Base-by-base conservation (phyloP, 1,284 basidiomycete genomes). In the Inonotus hispidus region DNA sequence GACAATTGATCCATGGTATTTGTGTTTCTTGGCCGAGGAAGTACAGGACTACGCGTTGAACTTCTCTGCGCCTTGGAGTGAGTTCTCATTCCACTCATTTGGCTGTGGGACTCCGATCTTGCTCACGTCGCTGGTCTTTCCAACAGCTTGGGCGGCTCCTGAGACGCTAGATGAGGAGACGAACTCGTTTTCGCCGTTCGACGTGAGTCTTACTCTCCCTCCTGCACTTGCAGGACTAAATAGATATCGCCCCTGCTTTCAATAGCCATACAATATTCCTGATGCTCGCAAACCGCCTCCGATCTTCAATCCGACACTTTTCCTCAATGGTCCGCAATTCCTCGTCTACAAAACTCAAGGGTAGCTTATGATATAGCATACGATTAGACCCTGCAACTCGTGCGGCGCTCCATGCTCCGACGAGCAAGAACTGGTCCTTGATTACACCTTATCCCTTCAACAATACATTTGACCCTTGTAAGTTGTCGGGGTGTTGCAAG, bases 321-420 rank as follows among this genome's bases (percentile, higher is more conserved):
- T 87, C 69, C 73, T 87, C 61, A 88, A 89, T 64, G 79, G 87
- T 87, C 50, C 32, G 50, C 35, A 35, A 32, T 37, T n/a, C 23
- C 39, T 16, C 8, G 7, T 41, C 16, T 37, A 23, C 47, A 32
- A 25, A 11, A 10, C n/a, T 2, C 8, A 23, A 25, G 32, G 2
- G 41, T 43, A 21, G 13, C 8, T 46, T 3, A 27, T 27, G 8
- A 49, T 25, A 11, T 37, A 47, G 53, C 11, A n/a, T 23, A 23
- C 27, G 38, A 47, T 39, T 21, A 52, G 85, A 88, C 66, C 73
- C 77, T 25, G 75, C 70, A n/a, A 81, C 78, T 8, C 74, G 80
- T 37, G 71, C 78, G 32, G 88, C 87, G 0, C 71, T 90, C 19
- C 88, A 90, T 70, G 88, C 87, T 0, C 87, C 88, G 2, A 83